Evolutionary conservation across 768 basidiomycete species (phyloP).

Genomic region (Lactarius quietus): DNA sequence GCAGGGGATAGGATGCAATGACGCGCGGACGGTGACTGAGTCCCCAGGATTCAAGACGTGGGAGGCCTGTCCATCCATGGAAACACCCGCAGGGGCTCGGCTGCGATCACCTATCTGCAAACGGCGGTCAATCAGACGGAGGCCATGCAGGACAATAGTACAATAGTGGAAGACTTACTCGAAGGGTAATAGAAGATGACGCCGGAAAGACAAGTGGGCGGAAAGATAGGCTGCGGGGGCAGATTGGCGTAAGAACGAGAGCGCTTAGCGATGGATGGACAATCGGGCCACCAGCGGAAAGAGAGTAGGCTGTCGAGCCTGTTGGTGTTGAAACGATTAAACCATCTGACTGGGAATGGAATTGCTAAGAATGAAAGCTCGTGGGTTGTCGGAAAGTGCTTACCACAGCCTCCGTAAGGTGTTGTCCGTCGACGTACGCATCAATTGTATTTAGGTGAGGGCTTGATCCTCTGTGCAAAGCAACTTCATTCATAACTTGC

Average conservation of each 20-base stretch:
- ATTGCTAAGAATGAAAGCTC: slow-evolving; percentile 19
- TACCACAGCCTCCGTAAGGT: slow-evolving; percentile 93
- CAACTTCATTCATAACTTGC: slow-evolving; percentile 98
- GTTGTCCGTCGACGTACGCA: slow-evolving; percentile 90
- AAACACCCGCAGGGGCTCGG: slow-evolving; percentile 83
- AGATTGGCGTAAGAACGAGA: slow-evolving; percentile 92
- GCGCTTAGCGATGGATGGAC: slow-evolving; percentile 91
- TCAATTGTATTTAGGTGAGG: slow-evolving; percentile 93
- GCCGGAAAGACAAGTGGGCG: slow-evolving; percentile 87
- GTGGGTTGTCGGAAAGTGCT: slow-evolving; percentile 34
- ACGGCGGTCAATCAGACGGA: background rate
- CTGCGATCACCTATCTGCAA: slow-evolving; percentile 78
- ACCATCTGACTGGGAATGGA: slow-evolving; percentile 71
- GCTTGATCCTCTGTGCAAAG: slow-evolving; percentile 86
- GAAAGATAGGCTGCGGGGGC: slow-evolving; percentile 89
- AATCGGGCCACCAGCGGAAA: slow-evolving; percentile 94
- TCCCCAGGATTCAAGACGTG: slow-evolving; percentile 81
- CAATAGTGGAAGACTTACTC: slow-evolving; percentile 43
- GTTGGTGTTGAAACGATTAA: slow-evolving; percentile 94
- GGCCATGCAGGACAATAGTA: background rate
- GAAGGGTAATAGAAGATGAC: slow-evolving; percentile 69
- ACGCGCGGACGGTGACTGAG: slow-evolving; percentile 79
- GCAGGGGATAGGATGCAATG: slow-evolving; percentile 88
- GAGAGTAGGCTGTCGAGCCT: slow-evolving; percentile 93
- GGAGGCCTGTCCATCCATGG: slow-evolving; percentile 89